phyloP scores from a whole-genome alignment of 2,329 filamentous ascomycete genomes.

The Xylaria sp. region DNA sequence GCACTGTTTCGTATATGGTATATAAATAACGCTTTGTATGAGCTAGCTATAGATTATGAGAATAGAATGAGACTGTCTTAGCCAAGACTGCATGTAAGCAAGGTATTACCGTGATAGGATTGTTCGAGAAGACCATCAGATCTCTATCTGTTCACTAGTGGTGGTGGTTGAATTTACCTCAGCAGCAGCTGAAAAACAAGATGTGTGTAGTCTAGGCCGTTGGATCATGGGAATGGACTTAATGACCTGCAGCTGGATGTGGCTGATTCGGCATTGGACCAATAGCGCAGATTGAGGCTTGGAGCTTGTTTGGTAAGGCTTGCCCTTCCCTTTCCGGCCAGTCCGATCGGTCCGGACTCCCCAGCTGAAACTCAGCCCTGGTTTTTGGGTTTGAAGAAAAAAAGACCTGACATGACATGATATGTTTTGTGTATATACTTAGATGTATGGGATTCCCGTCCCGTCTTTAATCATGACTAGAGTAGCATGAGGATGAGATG shows the following conservation, averaged over 20 bases:
- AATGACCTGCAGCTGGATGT: slow-evolving; percentile 27
- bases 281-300: slow-evolving; percentile 16
- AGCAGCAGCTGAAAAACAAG: slow-evolving; percentile 17
- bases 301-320: slow-evolving; percentile 28
- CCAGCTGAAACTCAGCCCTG: slow-evolving; percentile 36
- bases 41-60: slow-evolving; percentile 14
- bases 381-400: neutral
- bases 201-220: neutral
- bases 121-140: neutral
- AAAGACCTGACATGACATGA: slow-evolving; percentile 2
- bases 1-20: slow-evolving; percentile 1
- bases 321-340: slow-evolving; percentile 30
- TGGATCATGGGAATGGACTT: neutral
- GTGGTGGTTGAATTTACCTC: slow-evolving; percentile 11
- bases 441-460: neutral
- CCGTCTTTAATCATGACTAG: neutral
- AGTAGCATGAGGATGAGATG: neutral
- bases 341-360: slow-evolving; percentile 27
- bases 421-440: neutral
- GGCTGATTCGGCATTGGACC: slow-evolving; percentile 32
- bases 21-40: slow-evolving; percentile 16
- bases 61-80: neutral
- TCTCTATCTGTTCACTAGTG: no score
- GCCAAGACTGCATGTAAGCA: neutral
- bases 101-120: neutral